Base-by-base conservation (phyloP, 345 rosid genomes). In the Populus nigra region DNA sequence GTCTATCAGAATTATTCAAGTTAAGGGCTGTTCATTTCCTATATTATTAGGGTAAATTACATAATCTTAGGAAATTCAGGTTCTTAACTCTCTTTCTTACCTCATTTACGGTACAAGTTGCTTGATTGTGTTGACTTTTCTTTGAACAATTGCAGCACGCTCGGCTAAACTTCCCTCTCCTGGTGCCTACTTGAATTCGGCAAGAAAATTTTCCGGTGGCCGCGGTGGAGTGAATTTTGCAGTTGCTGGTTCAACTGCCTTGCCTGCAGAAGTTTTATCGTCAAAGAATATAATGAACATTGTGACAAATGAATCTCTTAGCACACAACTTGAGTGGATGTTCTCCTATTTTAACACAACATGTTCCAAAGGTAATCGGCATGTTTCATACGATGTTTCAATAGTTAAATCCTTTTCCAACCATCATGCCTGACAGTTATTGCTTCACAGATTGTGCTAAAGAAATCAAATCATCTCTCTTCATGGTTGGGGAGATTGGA, bases 161-260 rank as follows among this genome's bases (percentile, higher is more conserved):
- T 76, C 78, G 6, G 78, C 73, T 29, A 49, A 49, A 22, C 78
- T 76, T 31, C 78, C 78, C 12, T 50, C 31, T 10, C 45, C 67
- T 16, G 78, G 67, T 31, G 55, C 66, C 11, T 49, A 10, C 50
- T 47, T 35, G 59, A 76, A 67, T n/a, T 47, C 31, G n/a, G 25
- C 1, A 11, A 27, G 47, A 33, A 4, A 2, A 11, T 67, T 66
- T 43, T 43, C 0, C 29, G 38, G 31, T 7, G 47, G 47, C 47
- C 11, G 47, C 47, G 15, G 68, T 11, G 78, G 78, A 35, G 78
- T 65, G 8, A 49, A 75, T 66, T 75, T 66, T 66, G 63, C 78
- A 8, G 72, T 76, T 22, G 72, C 65, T n/a, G 78, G 53, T 20
- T 61, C 25, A 6, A 33, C 72, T 20, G 72, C 65, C 22, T 13